These are phyloP conservation scores for Eustoma russellianum DNA, from an alignment of 257 asterid genomes.

Conservation along the genomic window DNA sequence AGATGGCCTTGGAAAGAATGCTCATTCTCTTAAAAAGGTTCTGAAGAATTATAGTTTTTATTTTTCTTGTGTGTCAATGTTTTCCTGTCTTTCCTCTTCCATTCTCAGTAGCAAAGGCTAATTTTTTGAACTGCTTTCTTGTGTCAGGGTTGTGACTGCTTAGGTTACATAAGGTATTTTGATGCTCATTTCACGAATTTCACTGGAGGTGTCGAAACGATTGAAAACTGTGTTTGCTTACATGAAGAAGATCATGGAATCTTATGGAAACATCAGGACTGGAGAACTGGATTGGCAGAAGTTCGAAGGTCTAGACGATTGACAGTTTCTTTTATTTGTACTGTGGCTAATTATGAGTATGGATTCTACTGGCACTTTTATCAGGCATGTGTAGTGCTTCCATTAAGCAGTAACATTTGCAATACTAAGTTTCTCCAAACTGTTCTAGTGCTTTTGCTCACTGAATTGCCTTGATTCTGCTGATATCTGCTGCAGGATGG, in stretches of 20 bases:
- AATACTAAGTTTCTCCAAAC: not conserved
- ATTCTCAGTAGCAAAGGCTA: constrained; percentile 10
- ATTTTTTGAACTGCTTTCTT: constrained; percentile 1
- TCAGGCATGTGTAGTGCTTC: constrained; percentile 49
- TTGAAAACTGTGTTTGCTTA: constrained; percentile 90
- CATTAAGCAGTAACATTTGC: not conserved
- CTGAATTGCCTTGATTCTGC: not conserved
- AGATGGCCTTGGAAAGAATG: constrained; percentile 96
- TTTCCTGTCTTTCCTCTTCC: not conserved
- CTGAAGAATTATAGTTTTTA: not conserved
- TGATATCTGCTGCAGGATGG: constrained; percentile 59
- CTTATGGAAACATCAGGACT: constrained; percentile 98
- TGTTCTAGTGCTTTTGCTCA: not conserved
- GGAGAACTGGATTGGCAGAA: constrained; percentile 96
- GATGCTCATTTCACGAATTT: constrained; percentile 90
- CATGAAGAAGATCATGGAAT: constrained; percentile 97
- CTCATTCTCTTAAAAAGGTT: constrained; percentile 95
- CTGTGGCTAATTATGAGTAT: constrained; percentile 95
- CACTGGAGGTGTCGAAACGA: constrained; percentile 95
- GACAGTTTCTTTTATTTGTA: constrained; percentile 85
- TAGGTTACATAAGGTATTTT: constrained; percentile 75
- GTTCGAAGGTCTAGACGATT: constrained; percentile 96
- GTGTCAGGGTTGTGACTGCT: constrained; percentile 92
- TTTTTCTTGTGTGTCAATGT: not conserved
- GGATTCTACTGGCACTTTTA: constrained; percentile 98